Evolutionary conservation across 2,329 filamentous ascomycete genomes (phyloP), one percentile per base, ranked within the genome.

Genomic region (Cytospora chrysosperma): DNA sequence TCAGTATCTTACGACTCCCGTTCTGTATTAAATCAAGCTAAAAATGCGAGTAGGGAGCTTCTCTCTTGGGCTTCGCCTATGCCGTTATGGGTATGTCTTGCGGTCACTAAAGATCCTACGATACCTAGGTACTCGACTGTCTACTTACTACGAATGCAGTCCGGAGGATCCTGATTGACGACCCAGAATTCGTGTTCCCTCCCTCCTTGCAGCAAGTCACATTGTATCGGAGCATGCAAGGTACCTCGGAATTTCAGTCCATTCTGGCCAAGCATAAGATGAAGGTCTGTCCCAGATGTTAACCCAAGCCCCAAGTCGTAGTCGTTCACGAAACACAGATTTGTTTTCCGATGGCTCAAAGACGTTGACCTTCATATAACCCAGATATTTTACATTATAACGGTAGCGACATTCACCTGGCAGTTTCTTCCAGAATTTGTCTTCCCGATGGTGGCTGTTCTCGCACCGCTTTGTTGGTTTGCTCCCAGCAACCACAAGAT

Each of bases 381-480:
- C 1, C 30, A 60, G 49, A 49, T 68, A 15, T 69, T 69, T 30
- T 69, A 66, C 47, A 43, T 54, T 21, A 21, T 67, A 5, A 50
- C 66, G n/a, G 17, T 64, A 0, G 50, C 34, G 4, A 64, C 57
- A 1, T 68, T 68, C 52, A 43, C 30, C 10, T 69, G 68, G 68
- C 68, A 69, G 30, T 69, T 69, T 47, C 59, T 69, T 15, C 67
- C 67, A 5, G 68, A 66, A 34, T 69, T 56, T 50, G 13, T 63
- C 2, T 69, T 69, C 53, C 67, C 68, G 5, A 62, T 69, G 28
- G 26, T 68, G 19, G 68, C 64, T 3, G 59, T 65, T 24, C 64
- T 69, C 30, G 68, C 68, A n/a, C 67, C 65, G 26, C 67, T 69
- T 51, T 69, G 68, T 43, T 69, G 68, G 68, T 69, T 68, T 49